These are phyloP conservation scores for Thelephora ganbajun DNA, from an alignment of 768 basidiomycete genomes.

Conservation along the genomic window DNA sequence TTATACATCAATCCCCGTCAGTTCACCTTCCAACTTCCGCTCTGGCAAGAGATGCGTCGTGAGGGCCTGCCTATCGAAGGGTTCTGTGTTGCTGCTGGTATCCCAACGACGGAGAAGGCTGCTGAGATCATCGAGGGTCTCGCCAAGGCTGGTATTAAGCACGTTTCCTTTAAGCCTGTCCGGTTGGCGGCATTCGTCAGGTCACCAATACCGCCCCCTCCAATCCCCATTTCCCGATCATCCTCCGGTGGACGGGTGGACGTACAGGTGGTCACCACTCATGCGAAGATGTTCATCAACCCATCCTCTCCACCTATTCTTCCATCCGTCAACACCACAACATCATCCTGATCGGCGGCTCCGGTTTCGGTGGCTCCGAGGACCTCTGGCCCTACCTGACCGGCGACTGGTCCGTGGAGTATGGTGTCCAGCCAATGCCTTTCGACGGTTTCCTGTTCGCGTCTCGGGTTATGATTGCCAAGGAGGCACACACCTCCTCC, in stretches of 20 bases:
- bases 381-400: slow-evolving; percentile 96
- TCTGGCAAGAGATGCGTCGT: slow-evolving; percentile 95
- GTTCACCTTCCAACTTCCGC: slow-evolving; percentile 91
- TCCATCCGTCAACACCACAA: slow-evolving; percentile 83
- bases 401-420: slow-evolving; percentile 88
- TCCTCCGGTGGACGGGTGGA: slow-evolving; percentile 98
- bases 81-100: slow-evolving; percentile 97
- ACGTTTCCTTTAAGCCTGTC: slow-evolving; percentile 96
- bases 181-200: slow-evolving; percentile 93
- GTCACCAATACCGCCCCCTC: slow-evolving; percentile 91
- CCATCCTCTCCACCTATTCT: slow-evolving; percentile 80
- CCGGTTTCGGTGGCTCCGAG: slow-evolving; percentile 89
- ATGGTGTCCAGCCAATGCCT: slow-evolving; percentile 87
- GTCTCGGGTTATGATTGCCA: slow-evolving; percentile 96
- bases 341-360: slow-evolving; percentile 83
- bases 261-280: slow-evolving; percentile 98
- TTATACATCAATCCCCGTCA: slow-evolving; percentile 98
- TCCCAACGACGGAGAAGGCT: slow-evolving; percentile 94
- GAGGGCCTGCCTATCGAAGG: slow-evolving; percentile 95
- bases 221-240: slow-evolving; percentile 93
- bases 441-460: slow-evolving; percentile 97
- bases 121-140: slow-evolving; percentile 88
- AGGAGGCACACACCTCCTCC: slow-evolving; percentile 90
- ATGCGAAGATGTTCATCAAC: slow-evolving; percentile 97
- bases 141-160: slow-evolving; percentile 76